phyloP scores from a whole-genome alignment of 2,329 filamentous ascomycete species.

The Calonectria pseudoturangicola region DNA sequence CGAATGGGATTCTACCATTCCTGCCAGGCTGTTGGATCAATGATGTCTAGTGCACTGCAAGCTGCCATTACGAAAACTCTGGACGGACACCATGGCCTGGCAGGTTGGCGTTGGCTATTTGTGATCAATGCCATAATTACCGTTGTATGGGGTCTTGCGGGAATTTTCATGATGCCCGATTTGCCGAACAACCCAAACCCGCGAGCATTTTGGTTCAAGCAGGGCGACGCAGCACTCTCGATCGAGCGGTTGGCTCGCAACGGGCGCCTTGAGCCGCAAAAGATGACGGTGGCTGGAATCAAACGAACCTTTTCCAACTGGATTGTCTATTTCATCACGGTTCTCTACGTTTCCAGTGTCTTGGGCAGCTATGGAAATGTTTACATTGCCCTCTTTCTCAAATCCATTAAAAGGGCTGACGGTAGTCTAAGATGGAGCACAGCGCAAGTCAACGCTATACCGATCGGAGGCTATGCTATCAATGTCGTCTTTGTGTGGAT shows the following conservation, averaged over 20 bases:
- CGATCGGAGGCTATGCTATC: constrained; percentile 62
- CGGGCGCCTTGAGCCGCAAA: constrained; percentile 45
- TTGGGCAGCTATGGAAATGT: constrained; percentile 33
- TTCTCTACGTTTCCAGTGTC: constrained; percentile 33
- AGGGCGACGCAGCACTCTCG: constrained; percentile 53
- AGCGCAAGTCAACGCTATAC: constrained; percentile 70
- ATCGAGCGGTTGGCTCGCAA: constrained; percentile 54
- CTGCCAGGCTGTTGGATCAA: constrained; percentile 62
- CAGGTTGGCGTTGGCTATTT: constrained; percentile 68
- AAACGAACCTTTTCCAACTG: constrained; percentile 44
- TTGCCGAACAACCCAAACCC: constrained; percentile 55
- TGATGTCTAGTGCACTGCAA: constrained; percentile 66
- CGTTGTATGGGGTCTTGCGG: constrained; percentile 57
- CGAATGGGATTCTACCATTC: constrained; percentile 64
- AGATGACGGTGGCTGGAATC: constrained; percentile 51
- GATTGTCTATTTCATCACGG: constrained; percentile 39
- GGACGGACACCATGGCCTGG: constrained; percentile 60
- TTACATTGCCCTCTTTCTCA: constrained; percentile 60
- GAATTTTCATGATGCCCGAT: constrained; percentile 60
- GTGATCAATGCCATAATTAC: constrained; percentile 65
- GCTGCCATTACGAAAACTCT: constrained; percentile 63
- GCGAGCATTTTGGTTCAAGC: constrained; percentile 56
- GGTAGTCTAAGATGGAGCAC: constrained; percentile 56
- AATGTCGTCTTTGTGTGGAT: constrained; percentile 71
- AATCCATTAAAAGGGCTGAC: constrained; percentile 52